phyloP scores from a whole-genome alignment of 768 basidiomycete species.

The Boletus patriciae region DNA sequence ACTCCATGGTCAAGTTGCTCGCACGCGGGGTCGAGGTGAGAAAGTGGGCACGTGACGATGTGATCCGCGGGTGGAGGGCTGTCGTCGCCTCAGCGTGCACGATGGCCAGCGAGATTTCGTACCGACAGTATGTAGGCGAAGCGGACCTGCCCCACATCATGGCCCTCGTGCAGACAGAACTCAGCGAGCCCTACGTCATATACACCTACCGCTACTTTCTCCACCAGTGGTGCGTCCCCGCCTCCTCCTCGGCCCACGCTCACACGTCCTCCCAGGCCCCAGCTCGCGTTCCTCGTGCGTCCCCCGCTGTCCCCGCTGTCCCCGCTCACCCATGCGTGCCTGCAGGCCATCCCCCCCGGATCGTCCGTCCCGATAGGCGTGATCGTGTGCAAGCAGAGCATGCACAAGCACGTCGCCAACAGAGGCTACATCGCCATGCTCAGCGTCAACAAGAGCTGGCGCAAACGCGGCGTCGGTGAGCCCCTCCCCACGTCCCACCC shows the following conservation, averaged over 20 bases:
- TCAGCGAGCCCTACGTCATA: constrained; percentile 94
- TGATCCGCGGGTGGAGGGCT: no score
- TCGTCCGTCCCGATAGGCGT: constrained; percentile 73
- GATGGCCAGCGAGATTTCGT: constrained; percentile 42
- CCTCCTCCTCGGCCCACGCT: neutral
- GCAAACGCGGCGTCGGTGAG: constrained; percentile 91
- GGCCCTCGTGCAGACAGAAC: constrained; percentile 84
- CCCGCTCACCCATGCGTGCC: neutral
- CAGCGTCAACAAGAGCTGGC: constrained; percentile 78
- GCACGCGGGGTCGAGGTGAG: no score
- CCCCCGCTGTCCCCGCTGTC: rapidly evolving
- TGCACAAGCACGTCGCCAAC: constrained; percentile 71
- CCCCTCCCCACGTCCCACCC: constrained; percentile 12
- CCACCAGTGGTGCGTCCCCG: constrained; percentile 78
- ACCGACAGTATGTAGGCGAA: constrained; percentile 76
- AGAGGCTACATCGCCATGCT: constrained; percentile 99
- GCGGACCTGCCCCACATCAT: constrained; percentile 81
- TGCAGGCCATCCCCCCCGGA: constrained; percentile 28
- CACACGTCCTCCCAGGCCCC: constrained; percentile 58
- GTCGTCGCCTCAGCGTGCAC: neutral
- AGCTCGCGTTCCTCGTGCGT: constrained; percentile 76
- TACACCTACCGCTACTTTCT: constrained; percentile 98
- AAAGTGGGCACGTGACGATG: no score
- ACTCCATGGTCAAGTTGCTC: constrained; percentile 37
- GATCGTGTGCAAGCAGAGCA: constrained; percentile 96